Conservation (phyloP, 257 asterid species). For the Ilex aquifolium region DNA sequence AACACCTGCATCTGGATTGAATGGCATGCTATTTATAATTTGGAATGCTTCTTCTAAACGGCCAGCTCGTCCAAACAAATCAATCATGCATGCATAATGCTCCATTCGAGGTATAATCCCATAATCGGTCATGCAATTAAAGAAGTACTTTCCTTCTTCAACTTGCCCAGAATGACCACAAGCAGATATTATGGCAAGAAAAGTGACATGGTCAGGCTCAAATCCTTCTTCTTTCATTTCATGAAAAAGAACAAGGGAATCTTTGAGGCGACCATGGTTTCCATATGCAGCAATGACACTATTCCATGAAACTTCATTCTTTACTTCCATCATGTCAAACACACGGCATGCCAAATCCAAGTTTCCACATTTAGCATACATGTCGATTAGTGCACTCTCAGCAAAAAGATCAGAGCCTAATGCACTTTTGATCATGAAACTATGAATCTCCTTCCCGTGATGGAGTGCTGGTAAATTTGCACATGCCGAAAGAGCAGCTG, state of each 20-base stretch:
- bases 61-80: constrained; percentile 72
- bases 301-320: constrained; percentile 89
- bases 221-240: constrained; percentile 54
- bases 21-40: constrained; percentile 57
- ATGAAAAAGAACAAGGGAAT: constrained; percentile 39
- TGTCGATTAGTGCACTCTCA: constrained; percentile 67
- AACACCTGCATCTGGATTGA: constrained; percentile 71
- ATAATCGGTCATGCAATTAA: constrained; percentile 53
- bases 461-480: constrained; percentile 56
- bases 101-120: constrained; percentile 53
- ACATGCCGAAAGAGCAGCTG: constrained; percentile 78
- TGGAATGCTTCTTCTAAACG: constrained; percentile 47
- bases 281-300: constrained; percentile 93
- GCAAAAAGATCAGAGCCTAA: constrained; percentile 44
- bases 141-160: constrained; percentile 55
- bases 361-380: constrained; percentile 83
- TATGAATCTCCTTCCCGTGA: constrained; percentile 71
- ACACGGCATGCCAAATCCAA: constrained; percentile 48
- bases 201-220: constrained; percentile 67
- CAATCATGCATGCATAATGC: constrained; percentile 84
- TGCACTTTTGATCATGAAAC: constrained; percentile 50
- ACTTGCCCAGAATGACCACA: constrained; percentile 77
- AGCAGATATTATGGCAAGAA: constrained; percentile 71
- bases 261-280: constrained; percentile 50
- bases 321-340: constrained; percentile 49